Conservation (phyloP, 176 grass and related monocot species). For the Avena eriantha region DNA sequence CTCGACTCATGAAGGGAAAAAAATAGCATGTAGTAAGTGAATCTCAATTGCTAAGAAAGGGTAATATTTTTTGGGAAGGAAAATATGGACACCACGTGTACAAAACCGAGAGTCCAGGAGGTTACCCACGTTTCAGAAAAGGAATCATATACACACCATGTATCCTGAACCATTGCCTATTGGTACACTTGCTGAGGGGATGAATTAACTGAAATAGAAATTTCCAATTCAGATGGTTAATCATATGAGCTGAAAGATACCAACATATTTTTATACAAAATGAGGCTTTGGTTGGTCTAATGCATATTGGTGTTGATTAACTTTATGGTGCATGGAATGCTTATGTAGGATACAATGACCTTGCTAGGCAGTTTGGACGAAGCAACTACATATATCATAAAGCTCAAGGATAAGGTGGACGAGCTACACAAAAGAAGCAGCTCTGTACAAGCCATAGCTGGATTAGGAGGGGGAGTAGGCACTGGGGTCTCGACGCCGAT, state of each 20-base stretch:
- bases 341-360: constrained; percentile 41
- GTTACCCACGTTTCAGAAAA: neutral
- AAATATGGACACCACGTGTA: neutral
- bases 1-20: neutral
- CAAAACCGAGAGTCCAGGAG: neutral
- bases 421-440: constrained; percentile 45
- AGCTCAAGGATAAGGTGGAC: constrained; percentile 61
- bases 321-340: neutral
- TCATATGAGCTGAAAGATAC: neutral
- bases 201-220: neutral
- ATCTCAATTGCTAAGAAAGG: no score
- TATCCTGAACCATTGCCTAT: neutral
- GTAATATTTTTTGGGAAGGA: no score
- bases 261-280: neutral
- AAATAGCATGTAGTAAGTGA: neutral
- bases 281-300: neutral
- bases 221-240: neutral
- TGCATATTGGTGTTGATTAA: neutral
- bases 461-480: neutral
- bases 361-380: constrained; percentile 53
- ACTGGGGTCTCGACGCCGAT: neutral
- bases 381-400: constrained; percentile 59
- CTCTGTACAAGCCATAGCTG: constrained; percentile 1
- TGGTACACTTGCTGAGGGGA: neutral
- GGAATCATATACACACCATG: neutral